Base-by-base conservation (phyloP, 139 green algal genomes). In the Chlamydomonas sp. region DNA sequence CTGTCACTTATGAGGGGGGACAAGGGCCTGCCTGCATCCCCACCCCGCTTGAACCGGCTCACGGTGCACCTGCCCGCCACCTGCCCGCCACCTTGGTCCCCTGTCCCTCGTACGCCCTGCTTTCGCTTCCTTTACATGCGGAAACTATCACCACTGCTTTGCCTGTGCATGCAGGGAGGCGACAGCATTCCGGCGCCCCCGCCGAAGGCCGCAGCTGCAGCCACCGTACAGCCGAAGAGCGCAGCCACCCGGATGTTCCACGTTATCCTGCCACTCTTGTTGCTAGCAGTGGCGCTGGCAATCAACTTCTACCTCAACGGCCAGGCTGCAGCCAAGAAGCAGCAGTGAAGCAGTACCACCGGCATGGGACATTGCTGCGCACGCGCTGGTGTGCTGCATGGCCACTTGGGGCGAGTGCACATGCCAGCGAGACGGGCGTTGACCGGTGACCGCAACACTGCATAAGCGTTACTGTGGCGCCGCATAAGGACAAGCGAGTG, bases 251-350 rank as follows among this genome's bases (percentile, higher is more conserved):
- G 89, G 14, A 59, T 80, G 10, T 83, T 94, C 71, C 88, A 91
- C 57, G 83, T 95, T 58, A 49, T 95, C 77, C 84, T 95, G 63
- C 92, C 92, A 0, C 49, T 95, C 15, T 69, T 93, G 20, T 76
- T 95, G n/a, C 83, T 95, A 2, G 17, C 89, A 7, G 72, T 83
- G 31, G 90, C 90, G 1, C 63, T 94, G 1, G 79, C 87, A 4
- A 18, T 94, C 2, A 91, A 92, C 72, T 88, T 92, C n/a, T 88
- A 88, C 63, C 78, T 83, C 10, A 69, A 10, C 57, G 72, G 84
- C 84, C 17, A 16, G 31, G 31, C 31, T 49, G 31, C 31, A 49
- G 31, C 31, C 2, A 80, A 67, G 77, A 67, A 80, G 77, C 67
- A 71, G 12, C 66, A 71, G 10, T 71, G 31, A 49, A 49, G 31